Evolutionary conservation across 108 stramenopile species (phyloP).

Genomic region (Schizochytrium sp.): DNA sequence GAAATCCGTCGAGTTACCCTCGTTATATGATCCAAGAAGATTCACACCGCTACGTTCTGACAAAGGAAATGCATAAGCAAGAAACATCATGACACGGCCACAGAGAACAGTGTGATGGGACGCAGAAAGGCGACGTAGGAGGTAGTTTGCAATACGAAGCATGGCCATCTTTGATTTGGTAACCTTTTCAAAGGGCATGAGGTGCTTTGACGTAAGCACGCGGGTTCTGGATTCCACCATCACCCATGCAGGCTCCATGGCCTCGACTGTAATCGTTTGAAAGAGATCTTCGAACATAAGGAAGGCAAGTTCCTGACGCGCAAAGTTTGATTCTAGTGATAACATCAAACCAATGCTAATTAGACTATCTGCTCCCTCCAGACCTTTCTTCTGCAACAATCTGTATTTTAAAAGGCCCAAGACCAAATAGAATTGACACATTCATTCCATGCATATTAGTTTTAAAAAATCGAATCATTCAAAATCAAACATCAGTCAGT

Average conservation of each 20-base stretch:
- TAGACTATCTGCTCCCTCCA: slow-evolving; percentile 1
- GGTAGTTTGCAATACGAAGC: slow-evolving; percentile 63
- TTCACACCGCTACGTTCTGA: slow-evolving; percentile 62
- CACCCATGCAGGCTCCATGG: slow-evolving; percentile 15
- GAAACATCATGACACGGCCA: slow-evolving; percentile 63
- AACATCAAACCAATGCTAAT: not conserved
- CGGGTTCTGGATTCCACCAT: slow-evolving; percentile 23
- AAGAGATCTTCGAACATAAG: slow-evolving; percentile 50
- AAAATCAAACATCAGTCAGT: too few relatives aligned
- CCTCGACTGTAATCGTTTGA: not conserved
- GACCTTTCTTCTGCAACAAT: not conserved
- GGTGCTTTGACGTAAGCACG: not conserved
- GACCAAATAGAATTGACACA: not conserved
- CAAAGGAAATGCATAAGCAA: slow-evolving; percentile 39
- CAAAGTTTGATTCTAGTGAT: not conserved
- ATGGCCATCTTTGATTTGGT: slow-evolving; percentile 61
- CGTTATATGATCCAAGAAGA: slow-evolving; percentile 44
- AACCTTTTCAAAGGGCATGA: slow-evolving; percentile 26
- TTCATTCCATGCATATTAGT: not conserved
- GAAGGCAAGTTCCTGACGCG: not conserved
- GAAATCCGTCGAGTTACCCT: slow-evolving; percentile 53
- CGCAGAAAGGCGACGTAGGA: slow-evolving; percentile 40
- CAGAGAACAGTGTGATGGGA: slow-evolving; percentile 60
- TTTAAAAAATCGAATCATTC: not conserved
- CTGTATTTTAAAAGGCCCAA: not conserved